Evolutionary conservation across 116 monocot species (phyloP).

Genomic region (Dioscorea cayenensis): DNA sequence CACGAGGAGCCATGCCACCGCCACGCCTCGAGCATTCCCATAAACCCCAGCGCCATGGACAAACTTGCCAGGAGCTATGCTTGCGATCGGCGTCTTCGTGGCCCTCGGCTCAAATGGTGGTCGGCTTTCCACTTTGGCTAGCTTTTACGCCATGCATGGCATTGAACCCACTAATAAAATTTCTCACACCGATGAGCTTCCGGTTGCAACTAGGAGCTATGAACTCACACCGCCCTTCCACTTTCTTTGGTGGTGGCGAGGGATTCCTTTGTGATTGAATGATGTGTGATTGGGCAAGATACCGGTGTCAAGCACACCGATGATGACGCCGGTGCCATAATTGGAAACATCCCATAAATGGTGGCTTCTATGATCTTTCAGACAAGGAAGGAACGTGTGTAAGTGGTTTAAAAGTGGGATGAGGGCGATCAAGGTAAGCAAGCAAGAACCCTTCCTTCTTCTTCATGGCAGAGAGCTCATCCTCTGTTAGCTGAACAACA

Average conservation of each 20-base stretch:
- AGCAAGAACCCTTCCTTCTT: slow-evolving; percentile 6
- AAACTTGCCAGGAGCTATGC: slow-evolving; percentile 10
- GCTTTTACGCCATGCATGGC: too few species aligned
- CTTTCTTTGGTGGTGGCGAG: slow-evolving; percentile 11
- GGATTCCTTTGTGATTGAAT: slow-evolving; percentile 12
- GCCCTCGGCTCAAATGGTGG: not conserved
- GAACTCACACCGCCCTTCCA: slow-evolving; percentile 29
- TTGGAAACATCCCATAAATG: slow-evolving; percentile 7
- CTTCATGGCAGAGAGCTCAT: not conserved
- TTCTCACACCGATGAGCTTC: slow-evolving; percentile 30
- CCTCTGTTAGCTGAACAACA: slow-evolving; percentile 5
- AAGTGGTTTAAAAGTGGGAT: slow-evolving; percentile 5
- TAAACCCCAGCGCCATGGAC: slow-evolving; percentile 7
- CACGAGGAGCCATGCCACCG: slow-evolving; percentile 22
- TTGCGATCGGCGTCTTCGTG: slow-evolving; percentile 21
- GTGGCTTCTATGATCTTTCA: not conserved
- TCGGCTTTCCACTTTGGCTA: too few species aligned
- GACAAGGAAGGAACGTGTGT: slow-evolving; percentile 10
- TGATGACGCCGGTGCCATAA: slow-evolving; percentile 12
- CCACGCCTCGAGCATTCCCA: slow-evolving; percentile 9
- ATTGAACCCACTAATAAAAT: not conserved
- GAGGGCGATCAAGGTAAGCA: not conserved
- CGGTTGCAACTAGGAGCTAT: slow-evolving; percentile 14
- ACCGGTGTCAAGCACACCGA: slow-evolving; percentile 32
- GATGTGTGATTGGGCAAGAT: slow-evolving; percentile 23